Evolutionary conservation across 352 stramenopile species (phyloP).

Genomic region (Globisporangium cystogenes): DNA sequence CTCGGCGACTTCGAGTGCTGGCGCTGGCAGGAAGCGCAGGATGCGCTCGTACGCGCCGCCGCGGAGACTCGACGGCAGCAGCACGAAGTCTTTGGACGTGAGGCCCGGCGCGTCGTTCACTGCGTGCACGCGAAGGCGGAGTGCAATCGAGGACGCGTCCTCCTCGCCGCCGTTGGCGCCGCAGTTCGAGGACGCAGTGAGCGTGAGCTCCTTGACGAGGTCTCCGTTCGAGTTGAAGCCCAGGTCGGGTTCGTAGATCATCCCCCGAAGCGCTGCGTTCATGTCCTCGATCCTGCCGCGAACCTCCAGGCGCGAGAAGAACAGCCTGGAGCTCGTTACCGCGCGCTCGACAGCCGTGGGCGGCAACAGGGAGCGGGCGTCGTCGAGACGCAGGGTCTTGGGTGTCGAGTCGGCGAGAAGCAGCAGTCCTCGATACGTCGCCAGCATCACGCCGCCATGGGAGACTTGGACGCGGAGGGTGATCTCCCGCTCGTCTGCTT

Average conservation of each 20-base stretch:
- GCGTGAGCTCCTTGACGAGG: slow-evolving; percentile 26
- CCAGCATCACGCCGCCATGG: slow-evolving; percentile 55
- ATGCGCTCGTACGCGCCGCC: slow-evolving; percentile 4
- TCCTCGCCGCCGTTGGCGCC: neutral
- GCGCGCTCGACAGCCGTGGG: slow-evolving; percentile 5
- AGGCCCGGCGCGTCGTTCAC: slow-evolving; percentile 32
- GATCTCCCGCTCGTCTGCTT: slow-evolving; percentile 27
- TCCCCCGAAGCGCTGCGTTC: slow-evolving; percentile 38
- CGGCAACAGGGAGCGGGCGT: neutral
- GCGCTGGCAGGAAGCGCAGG: neutral
- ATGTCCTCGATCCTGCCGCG: slow-evolving; percentile 29
- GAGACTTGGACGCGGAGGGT: slow-evolving; percentile 23
- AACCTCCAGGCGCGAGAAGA: slow-evolving; percentile 31
- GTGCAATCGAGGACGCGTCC: slow-evolving; percentile 6
- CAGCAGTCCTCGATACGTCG: slow-evolving; percentile 30
- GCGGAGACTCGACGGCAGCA: slow-evolving; percentile 1
- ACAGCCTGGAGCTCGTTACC: slow-evolving; percentile 25
- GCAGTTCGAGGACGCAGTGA: slow-evolving; percentile 5
- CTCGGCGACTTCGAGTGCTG: slow-evolving; percentile 26
- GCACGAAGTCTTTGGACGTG: slow-evolving; percentile 24
- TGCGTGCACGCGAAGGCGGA: slow-evolving; percentile 21
- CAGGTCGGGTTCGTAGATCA: slow-evolving; percentile 45
- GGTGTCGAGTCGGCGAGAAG: slow-evolving; percentile 15
- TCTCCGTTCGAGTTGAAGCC: slow-evolving; percentile 47
- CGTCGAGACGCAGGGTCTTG: slow-evolving; percentile 2